Conservation (phyloP, 176 grass and related monocot genomes). For the Canna indica region DNA sequence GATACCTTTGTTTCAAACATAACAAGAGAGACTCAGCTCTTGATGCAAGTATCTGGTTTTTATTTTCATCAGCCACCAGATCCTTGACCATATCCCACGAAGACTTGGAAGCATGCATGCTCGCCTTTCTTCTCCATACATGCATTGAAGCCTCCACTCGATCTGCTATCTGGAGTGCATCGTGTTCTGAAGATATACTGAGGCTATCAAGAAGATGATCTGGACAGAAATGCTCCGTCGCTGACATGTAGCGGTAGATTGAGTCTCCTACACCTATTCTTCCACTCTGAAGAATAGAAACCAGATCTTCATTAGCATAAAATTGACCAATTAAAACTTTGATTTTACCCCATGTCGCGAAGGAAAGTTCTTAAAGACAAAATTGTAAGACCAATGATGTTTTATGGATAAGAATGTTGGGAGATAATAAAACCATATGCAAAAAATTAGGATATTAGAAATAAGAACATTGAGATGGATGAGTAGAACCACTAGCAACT, state of each 20-base stretch:
- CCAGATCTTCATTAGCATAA: neutral
- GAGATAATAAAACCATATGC: too few species aligned
- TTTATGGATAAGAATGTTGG: too few species aligned
- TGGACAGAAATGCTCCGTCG: constrained; percentile 63
- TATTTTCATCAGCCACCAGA: constrained; percentile 51
- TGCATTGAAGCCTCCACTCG: constrained; percentile 88
- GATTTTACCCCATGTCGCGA: too few species aligned
- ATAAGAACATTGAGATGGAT: too few species aligned
- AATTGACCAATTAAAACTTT: neutral
- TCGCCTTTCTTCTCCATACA: constrained; percentile 87
- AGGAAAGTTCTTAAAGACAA: too few species aligned
- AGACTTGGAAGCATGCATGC: constrained; percentile 37
- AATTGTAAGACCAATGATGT: too few species aligned
- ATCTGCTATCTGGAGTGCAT: constrained; percentile 75
- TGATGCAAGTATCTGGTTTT: constrained; percentile 66
- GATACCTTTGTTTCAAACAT: constrained; percentile 74
- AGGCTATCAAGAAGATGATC: constrained; percentile 70
- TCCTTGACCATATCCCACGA: constrained; percentile 86
- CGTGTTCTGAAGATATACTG: constrained; percentile 68
- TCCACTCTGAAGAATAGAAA: constrained; percentile 50
- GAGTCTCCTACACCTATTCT: constrained; percentile 58
- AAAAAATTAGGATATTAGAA: too few species aligned
- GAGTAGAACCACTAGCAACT: too few species aligned
- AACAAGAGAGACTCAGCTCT: constrained; percentile 73
- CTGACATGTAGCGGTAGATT: constrained; percentile 56